Evolutionary conservation across 352 stramenopile species (phyloP), one percentile per base, ranked within the genome.

Genomic region (Pythium sp.): DNA sequence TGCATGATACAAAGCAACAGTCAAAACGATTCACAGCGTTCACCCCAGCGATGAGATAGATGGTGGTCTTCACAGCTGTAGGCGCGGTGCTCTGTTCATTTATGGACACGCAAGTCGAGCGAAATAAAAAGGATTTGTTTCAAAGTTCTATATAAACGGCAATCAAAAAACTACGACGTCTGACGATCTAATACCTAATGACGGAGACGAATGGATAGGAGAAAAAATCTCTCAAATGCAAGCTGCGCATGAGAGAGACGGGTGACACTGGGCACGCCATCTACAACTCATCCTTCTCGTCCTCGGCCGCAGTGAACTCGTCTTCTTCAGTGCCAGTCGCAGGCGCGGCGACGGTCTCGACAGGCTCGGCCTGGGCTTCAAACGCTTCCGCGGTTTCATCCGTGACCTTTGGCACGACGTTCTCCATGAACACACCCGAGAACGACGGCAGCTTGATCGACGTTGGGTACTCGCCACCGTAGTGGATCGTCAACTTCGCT

Each of bases 401-500:
- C 56, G 72, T 62, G 26, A 72, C 55, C 58, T 68, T 56, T 15
- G 84, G 84, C 62, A 91, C 84, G 38, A 93, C 68, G 61, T 87
- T 91, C 34, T 79, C 77, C 30, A 73, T 78, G 71, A 81, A 88
- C n/a, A 93, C 62, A 34, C 86, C 84, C 7, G 71, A 68, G 70
- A 83, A 90, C 43, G 76, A 70, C 26, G 82, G 82, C n/a, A 94
- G 69, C 61, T 82, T 90, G 56, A 94, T 72, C 41, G 83, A 86
- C n/a, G 81, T 90, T 32, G 82, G 79, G 74, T 92, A 89, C 20
- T 77, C 71, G 24, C 77, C 83, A 55, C 84, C 84, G 55, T 83
- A 94, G 74, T 94, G 80, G 34, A 94, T 78, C 6, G 83, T 90
- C 43, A 94, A 71, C 72, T 86, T 83, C 22, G 80, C 84, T 12